Base-by-base conservation (phyloP, 2,329 filamentous ascomycete species). In the Periconia digitata region DNA sequence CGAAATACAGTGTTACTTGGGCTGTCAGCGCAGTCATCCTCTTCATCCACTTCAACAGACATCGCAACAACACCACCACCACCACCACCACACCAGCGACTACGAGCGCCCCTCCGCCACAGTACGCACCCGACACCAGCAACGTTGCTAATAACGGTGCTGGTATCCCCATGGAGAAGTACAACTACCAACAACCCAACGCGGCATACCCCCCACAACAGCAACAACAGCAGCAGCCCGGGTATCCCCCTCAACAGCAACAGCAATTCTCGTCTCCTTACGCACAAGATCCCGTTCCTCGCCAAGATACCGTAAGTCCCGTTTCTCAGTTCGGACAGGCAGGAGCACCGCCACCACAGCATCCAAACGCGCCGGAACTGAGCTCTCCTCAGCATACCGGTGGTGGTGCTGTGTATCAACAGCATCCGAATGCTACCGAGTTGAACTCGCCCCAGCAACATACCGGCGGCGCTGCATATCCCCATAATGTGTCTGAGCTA, bases 111-210 rank as follows among this genome's bases (percentile, higher is more conserved):
- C 42, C 24, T 15, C 46, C 46, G 12, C 49, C 49, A 6, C 50
- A 52, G 29, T 49, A 49, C 29, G 34, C 40, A 8, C n/a, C 46
- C 20, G 23, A 44, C 17, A 43, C 39, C 43, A 43, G 40, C 42
- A 44, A 40, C 38, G 35, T 13, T 6, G n/a, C n/a, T n/a, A n/a
- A n/a, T n/a, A n/a, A n/a, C n/a, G 12, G 27, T 8, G 39, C 37
- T n/a, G 42, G 42, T 24, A 43, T 49, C 15, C 46, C 46, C 4
- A 44, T 53, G 46, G 50, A 53, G 43, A 53, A 53, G 29, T 53
- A 49, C 43, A 43, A 18, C 18, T 13, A 16, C 18, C 13, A 22
- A 40, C 43, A 44, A 8, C 21, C 24, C 41, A 37, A 23, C 43
- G 8, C 40, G 21, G 18, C 46, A 23, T 12, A 44, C 16, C 8